Conservation (phyloP, 1,139 yeast genomes). For the Martiniozyma asiatica region DNA sequence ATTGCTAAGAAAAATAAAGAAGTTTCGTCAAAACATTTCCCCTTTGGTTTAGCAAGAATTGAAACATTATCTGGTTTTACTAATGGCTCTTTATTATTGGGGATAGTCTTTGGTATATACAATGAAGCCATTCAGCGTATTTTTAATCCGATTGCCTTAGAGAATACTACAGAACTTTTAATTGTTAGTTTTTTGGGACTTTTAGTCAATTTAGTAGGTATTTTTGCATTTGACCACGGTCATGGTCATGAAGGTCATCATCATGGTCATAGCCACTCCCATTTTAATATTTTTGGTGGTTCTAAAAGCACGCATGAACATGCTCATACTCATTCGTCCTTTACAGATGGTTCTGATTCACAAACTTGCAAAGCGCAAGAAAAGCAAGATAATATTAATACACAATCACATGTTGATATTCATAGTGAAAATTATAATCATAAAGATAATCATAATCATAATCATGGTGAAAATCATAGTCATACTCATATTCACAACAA, state of each 20-base stretch:
- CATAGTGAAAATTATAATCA: conserved; percentile 3
- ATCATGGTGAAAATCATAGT: conserved; percentile 1
- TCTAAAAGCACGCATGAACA: conserved; percentile 1
- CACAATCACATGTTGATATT: conserved; percentile 1
- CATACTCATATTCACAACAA: neutral
- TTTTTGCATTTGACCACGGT: conserved; percentile 79
- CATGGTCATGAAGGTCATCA: conserved; percentile 22
- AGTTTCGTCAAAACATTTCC: conserved; percentile 53
- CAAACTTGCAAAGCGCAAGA: no score
- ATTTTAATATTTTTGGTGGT: conserved; percentile 14
- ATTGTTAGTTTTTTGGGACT: conserved; percentile 79
- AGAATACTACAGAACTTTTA: conserved; percentile 74
- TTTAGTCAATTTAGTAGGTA: conserved; percentile 80
- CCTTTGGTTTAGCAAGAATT: conserved; percentile 75
- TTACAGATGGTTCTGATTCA: no score
- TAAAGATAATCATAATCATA: conserved; percentile 4
- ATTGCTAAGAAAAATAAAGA: conserved; percentile 28
- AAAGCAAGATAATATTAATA: neutral
- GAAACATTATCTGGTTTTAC: conserved; percentile 94
- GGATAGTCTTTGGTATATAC: conserved; percentile 79
- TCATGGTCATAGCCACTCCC: conserved; percentile 28
- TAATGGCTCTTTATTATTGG: conserved; percentile 77
- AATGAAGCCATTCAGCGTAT: conserved; percentile 81
- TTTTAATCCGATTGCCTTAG: conserved; percentile 61
- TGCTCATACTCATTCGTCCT: conserved; percentile 3